Percentiles rank a stretch among this genome's conserved stretches.
These are phyloP conservation scores for Suillus clintonianus DNA, from an alignment of 768 basidiomycete species.

Conservation along the genomic window DNA sequence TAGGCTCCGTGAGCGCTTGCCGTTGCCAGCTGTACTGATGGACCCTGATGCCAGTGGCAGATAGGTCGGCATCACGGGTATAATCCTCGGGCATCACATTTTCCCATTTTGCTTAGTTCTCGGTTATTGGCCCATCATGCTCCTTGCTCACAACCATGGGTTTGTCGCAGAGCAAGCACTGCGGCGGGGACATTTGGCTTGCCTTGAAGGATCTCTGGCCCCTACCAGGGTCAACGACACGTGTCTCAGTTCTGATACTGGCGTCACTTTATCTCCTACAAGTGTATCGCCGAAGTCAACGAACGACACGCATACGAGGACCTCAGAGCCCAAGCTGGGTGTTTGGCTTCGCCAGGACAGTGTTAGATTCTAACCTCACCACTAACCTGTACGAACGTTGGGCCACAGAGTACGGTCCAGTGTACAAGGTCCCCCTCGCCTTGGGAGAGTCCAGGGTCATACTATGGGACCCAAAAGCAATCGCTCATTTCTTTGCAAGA, in stretches of 20 bases:
- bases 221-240: background rate
- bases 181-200: background rate
- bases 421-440: conserved; percentile 38
- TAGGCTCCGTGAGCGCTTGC: background rate
- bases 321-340: conserved; percentile 41
- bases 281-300: background rate
- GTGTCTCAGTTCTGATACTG: background rate
- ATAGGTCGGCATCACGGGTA: background rate
- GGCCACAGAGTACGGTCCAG: conserved; percentile 45
- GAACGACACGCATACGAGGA: conserved; percentile 37
- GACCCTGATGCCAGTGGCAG: background rate
- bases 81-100: background rate
- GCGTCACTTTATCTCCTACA: background rate
- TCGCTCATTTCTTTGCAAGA: conserved; percentile 48
- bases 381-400: conserved; percentile 42
- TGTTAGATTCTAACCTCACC: conserved; percentile 30
- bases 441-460: conserved; percentile 37
- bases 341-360: conserved; percentile 36
- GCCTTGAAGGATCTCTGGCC: background rate
- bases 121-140: too few relatives aligned
- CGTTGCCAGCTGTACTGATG: background rate
- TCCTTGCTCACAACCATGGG: background rate
- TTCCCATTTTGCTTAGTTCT: background rate
- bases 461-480: conserved; percentile 47
- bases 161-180: background rate